Conservation (phyloP, 2,329 filamentous ascomycete species). For the Cladosporium colombiae region DNA sequence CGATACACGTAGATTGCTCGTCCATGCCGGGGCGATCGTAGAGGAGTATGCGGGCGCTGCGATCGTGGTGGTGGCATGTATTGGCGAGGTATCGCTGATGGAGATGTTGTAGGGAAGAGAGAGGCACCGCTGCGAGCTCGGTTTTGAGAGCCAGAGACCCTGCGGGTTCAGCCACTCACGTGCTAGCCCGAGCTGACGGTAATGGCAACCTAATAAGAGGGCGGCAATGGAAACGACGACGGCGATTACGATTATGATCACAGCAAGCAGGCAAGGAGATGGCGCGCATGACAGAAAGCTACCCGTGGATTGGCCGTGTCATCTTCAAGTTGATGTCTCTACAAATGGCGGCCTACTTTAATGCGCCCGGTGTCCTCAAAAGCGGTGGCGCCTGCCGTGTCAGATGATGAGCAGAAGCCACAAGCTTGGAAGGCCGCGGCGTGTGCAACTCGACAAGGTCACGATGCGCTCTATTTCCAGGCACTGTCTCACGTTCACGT, state of each 20-base stretch:
- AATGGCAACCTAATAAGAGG: neutral
- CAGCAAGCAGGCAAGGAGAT: neutral
- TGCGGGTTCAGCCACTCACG: constrained; percentile 15
- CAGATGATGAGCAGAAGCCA: constrained; percentile 17
- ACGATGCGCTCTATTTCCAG: constrained; percentile 13
- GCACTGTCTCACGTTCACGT: constrained; percentile 10
- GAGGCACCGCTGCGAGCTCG: neutral
- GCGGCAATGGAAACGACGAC: constrained; percentile 9
- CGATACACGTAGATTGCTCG: constrained; percentile 63
- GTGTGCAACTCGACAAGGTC: constrained; percentile 14
- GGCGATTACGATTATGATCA: neutral
- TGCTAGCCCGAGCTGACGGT: neutral
- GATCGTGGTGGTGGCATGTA: constrained; percentile 15
- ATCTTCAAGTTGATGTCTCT: neutral
- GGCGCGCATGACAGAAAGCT: neutral
- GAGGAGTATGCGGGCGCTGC: constrained; percentile 1
- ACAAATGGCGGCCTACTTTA: neutral
- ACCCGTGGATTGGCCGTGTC: neutral
- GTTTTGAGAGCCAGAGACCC: neutral
- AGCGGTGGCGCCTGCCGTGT: constrained; percentile 18
- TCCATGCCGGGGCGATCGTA: constrained; percentile 49
- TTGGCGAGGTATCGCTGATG: neutral
- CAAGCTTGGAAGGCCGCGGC: neutral
- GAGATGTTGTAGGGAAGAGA: constrained; percentile 4
- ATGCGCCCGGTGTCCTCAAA: neutral